Base-by-base conservation (phyloP, 139 green algal genomes). In the Gonium pectorale region DNA sequence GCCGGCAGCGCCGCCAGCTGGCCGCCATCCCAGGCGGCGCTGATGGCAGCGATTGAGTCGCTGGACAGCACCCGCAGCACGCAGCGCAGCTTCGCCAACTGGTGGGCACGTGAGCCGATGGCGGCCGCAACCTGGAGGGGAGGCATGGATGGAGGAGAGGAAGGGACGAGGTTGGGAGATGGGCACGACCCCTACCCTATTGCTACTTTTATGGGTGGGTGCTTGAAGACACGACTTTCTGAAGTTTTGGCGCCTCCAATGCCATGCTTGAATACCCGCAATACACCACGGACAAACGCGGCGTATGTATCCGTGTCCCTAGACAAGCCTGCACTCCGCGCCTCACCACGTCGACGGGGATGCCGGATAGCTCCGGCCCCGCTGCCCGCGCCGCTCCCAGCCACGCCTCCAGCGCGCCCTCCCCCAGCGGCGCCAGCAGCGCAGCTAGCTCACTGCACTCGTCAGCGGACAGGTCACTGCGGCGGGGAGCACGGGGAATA, bases 361-460 rank as follows among this genome's bases (percentile, higher is more conserved):
- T 37, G 3, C 64, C 64, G 11, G 79, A 85, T 46, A 77, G 37
- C 22, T 67, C 11, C 0, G 46, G 2, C 8, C 56, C 79, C 35
- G 64, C 66, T n/a, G 24, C 79, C 33, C 44, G 26, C 29, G 79
- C 79, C 64, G 46, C 64, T 37, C 46, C 63, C 79, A 85, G 79
- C 79, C 64, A 78, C 29, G 46, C 2, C 31, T 68, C 64, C 44
- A 77, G 64, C 0, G 64, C 79, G 2, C 79, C 79, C 4, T 77
- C 79, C 41, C 35, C 79, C 44, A 85, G 79, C 64, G 79, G 79
- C 35, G 37, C 79, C 64, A 85, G 35, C 79, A 85, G 56, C 64
- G 52, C 79, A 35, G 15, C 43, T 64, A 85, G 40, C 64, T 85
- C 64, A 2, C 17, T 49, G 17, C 44, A 75, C 63, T 85, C 79